Evolutionary conservation across 2,329 filamentous ascomycete genomes (phyloP).

Genomic region (Sporothrix pallida): DNA sequence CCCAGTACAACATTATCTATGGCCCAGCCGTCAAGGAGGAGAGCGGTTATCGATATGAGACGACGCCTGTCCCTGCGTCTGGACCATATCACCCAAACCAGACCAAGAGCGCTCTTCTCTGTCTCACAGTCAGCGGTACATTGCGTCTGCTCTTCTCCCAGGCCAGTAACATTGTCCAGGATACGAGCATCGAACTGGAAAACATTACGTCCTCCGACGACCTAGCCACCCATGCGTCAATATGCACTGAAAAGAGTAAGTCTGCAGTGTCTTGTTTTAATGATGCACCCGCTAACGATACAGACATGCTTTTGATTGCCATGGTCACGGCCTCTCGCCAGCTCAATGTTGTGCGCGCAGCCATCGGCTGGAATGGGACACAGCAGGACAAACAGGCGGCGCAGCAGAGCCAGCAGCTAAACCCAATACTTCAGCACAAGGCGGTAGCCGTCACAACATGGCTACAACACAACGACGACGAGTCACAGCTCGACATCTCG

Average conservation of each 20-base stretch:
- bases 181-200: conserved; percentile 75
- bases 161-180: conserved; percentile 72
- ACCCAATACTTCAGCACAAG: conserved; percentile 59
- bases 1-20: conserved; percentile 56
- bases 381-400: conserved; percentile 61
- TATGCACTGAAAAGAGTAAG: conserved; percentile 75
- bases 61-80: conserved; percentile 66
- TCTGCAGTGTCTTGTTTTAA: not conserved
- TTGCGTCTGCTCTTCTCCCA: conserved; percentile 81
- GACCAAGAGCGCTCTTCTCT: conserved; percentile 74
- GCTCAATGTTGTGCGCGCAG: conserved; percentile 74
- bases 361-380: conserved; percentile 73
- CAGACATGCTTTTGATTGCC: conserved; percentile 62
- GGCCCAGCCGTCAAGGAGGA: conserved; percentile 69
- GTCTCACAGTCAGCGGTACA: conserved; percentile 74
- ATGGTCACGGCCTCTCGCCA: conserved; percentile 73
- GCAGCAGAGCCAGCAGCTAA: conserved; percentile 54
- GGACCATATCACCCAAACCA: conserved; percentile 76
- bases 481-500: conserved; percentile 54
- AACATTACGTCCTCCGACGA: conserved; percentile 74
- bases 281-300: not conserved
- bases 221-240: conserved; percentile 77
- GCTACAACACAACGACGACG: conserved; percentile 53
- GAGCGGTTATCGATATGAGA: conserved; percentile 71
- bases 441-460: conserved; percentile 64